These are phyloP conservation scores for Dissophora globulifera DNA, from an alignment of 192 early-diverging fungal species.

Conservation along the genomic window DNA sequence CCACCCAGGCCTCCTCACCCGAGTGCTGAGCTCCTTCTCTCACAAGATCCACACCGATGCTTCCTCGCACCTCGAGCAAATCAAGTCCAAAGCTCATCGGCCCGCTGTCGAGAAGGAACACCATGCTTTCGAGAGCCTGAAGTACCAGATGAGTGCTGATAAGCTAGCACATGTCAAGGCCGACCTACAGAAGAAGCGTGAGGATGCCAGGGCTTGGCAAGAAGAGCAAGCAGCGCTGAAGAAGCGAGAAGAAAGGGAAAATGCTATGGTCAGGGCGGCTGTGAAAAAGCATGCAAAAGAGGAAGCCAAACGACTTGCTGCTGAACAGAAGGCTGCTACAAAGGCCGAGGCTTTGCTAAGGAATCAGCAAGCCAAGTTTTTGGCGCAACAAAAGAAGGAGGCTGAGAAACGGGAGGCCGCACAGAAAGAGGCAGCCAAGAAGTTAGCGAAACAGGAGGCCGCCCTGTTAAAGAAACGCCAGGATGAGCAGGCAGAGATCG, in stretches of 20 bases:
- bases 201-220: neutral
- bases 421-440: neutral
- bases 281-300: conserved; percentile 17
- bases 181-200: too few species aligned
- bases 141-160: too few species aligned
- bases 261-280: too few species aligned
- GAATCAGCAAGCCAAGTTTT: neutral
- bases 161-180: too few species aligned
- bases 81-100: too few species aligned
- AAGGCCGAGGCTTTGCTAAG: conserved; percentile 2
- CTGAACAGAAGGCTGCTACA: conserved; percentile 6
- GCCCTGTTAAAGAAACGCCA: conserved; percentile 1
- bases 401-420: conserved; percentile 1
- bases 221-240: neutral
- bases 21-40: neutral
- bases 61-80: too few species aligned
- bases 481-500: conserved; percentile 2
- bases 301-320: conserved; percentile 12
- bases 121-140: too few species aligned
- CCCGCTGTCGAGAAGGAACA: too few species aligned
- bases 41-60: neutral
- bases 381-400: conserved; percentile 14
- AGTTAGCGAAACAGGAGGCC: conserved; percentile 10
- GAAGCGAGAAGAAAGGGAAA: too few species aligned
- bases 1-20: neutral